Conservation (phyloP, 1,139 yeast genomes). For the Barnettozyma hawaiiensis region DNA sequence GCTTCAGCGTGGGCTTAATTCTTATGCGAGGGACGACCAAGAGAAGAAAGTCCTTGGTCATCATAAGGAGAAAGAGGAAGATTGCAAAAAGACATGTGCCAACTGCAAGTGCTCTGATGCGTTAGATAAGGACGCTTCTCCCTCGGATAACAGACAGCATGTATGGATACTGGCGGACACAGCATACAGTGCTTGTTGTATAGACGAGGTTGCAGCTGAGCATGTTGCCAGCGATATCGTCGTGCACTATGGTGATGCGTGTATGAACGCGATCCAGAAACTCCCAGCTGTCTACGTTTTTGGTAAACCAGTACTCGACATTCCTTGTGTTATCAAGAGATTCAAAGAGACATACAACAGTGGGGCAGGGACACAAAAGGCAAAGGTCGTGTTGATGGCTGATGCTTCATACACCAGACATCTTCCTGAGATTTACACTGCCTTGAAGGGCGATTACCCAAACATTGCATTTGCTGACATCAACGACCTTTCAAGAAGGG, state of each 20-base stretch:
- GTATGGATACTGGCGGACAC: constrained; percentile 89
- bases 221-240: constrained; percentile 84
- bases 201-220: constrained; percentile 95
- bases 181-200: constrained; percentile 91
- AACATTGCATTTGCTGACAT: constrained; percentile 49
- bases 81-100: constrained; percentile 21
- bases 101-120: constrained; percentile 24
- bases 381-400: constrained; percentile 56
- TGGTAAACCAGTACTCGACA: constrained; percentile 56
- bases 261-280: constrained; percentile 70
- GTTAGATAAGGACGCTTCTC: constrained; percentile 20
- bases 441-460: constrained; percentile 35
- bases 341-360: constrained; percentile 39
- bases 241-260: constrained; percentile 93
- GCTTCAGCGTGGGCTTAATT: constrained; percentile 32
- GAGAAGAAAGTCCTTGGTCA: no score
- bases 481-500: constrained; percentile 31
- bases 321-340: constrained; percentile 28
- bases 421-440: constrained; percentile 33
- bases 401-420: constrained; percentile 54
- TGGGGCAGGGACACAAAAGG: constrained; percentile 33
- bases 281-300: constrained; percentile 73
- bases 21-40: no score
- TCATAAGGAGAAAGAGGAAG: constrained; percentile 14
- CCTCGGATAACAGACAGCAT: constrained; percentile 27